Evolutionary conservation across 306 rosid genomes (phyloP), one percentile per base, ranked within the genome.

Genomic region (Lithocarpus polystachyus): DNA sequence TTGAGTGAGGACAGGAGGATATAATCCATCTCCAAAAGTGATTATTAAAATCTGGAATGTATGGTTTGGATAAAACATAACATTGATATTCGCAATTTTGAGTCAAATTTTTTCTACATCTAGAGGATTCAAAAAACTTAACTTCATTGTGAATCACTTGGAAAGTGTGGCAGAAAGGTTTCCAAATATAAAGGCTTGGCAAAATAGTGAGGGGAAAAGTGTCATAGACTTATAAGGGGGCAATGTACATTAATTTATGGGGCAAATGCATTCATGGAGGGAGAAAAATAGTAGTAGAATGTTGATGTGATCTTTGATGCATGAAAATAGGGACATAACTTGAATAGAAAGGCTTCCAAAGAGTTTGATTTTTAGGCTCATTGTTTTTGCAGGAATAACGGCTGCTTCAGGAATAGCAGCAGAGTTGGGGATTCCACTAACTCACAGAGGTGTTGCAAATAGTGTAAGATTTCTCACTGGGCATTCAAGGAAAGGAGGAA

Each of bases 351-450:
- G 52, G 22, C 52, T 68, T 68, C 72, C 52, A 68, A 37, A 43
- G 45, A n/a, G n/a, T 29, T 12, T 9, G 2, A 26, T 33, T 12
- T 51, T 71, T 31, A 3, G 54, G 40, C 53, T 73, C 20, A 37
- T 82, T 79, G 61, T 62, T 51, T 51, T 77, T 82, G 77, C 86
- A 94, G 98, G 97, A 53, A 92, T 92, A 76, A 95, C 99, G 45
- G 97, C 99, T 55, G 99, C 99, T 29, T 95, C 99, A 35, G 99
- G 99, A 76, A 95, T 95, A 84, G 87, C 99, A 24, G 97, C 97
- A 5, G 89, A 89, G 85, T 72, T 95, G 28, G 99, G 97, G 73
- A 89, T 95, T 82, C 99, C 97, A 12, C 83, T 95, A 76, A 95
- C 99, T 62, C 99, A 95, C 72, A 88, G 97, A 4, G 97, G 97